Evolutionary conservation across 2,329 filamentous ascomycete genomes (phyloP).

Genomic region (Dactylellina haptotyla): DNA sequence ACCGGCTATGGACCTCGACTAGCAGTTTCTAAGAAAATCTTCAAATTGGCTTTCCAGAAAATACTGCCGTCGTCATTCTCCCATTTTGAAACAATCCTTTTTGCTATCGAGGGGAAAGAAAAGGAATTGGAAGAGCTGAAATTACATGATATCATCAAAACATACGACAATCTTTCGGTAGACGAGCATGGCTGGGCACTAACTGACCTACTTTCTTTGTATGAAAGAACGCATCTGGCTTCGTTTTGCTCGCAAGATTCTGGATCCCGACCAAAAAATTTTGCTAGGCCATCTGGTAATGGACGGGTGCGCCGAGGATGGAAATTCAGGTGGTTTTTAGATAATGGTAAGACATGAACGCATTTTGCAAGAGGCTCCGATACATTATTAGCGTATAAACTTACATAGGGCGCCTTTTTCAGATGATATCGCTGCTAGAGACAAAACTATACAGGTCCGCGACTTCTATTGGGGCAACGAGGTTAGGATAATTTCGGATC

Average conservation of each 20-base stretch:
- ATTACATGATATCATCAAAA: not conserved
- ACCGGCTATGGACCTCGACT: not conserved
- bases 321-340: no score
- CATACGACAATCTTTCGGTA: not conserved
- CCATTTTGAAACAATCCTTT: conserved; percentile 10
- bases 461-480: not conserved
- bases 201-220: not conserved
- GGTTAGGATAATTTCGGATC: conserved; percentile 5
- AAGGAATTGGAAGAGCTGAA: not conserved
- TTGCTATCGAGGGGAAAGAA: not conserved
- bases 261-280: not conserved
- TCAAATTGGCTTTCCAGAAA: not conserved
- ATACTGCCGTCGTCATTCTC: not conserved
- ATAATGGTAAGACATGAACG: no score
- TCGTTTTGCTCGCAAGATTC: not conserved
- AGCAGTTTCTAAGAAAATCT: not conserved
- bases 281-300: not conserved
- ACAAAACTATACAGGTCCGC: no score
- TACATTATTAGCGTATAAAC: not conserved
- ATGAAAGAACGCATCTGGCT: not conserved
- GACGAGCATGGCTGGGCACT: conserved; percentile 21
- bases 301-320: no score
- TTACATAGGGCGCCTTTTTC: not conserved
- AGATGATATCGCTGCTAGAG: not conserved
- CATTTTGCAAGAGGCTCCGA: not conserved